Percentiles rank a stretch among this genome's conserved stretches.
Conservation (phyloP, 1,284 basidiomycete genomes). For the Melampsora allii-populina region DNA sequence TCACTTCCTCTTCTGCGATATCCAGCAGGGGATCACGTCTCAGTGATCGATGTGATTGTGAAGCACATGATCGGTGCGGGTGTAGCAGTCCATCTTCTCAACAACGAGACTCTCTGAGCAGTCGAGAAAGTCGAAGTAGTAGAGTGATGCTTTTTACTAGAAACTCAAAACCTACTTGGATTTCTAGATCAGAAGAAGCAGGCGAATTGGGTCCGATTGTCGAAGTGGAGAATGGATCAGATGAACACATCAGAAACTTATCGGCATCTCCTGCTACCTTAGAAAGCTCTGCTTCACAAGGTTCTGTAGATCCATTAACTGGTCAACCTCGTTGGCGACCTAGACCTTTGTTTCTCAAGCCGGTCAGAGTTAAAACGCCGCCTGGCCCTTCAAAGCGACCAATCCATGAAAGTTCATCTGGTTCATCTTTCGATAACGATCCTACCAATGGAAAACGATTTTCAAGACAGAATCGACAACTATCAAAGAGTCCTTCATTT, state of each 20-base stretch:
- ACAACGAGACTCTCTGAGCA: background rate
- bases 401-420: background rate
- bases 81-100: background rate
- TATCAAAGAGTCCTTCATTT: too few species aligned
- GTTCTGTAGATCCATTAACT: background rate
- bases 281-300: background rate
- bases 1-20: background rate
- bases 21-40: background rate
- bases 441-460: too few species aligned
- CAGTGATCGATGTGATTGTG: background rate
- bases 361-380: background rate
- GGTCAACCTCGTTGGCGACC: conserved; percentile 1
- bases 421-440: background rate
- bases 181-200: background rate
- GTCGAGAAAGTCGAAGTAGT: conserved; percentile 2
- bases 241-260: background rate
- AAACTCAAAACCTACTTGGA: background rate
- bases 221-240: background rate
- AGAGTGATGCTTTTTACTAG: conserved; percentile 7
- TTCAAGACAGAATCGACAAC: too few species aligned
- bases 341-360: conserved; percentile 4
- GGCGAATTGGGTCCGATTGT: background rate
- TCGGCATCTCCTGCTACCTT: background rate
- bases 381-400: background rate
- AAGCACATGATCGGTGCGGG: background rate